Base-by-base conservation (phyloP, 108 stramenopile genomes). In the Pseudonitzschia multistriata region DNA sequence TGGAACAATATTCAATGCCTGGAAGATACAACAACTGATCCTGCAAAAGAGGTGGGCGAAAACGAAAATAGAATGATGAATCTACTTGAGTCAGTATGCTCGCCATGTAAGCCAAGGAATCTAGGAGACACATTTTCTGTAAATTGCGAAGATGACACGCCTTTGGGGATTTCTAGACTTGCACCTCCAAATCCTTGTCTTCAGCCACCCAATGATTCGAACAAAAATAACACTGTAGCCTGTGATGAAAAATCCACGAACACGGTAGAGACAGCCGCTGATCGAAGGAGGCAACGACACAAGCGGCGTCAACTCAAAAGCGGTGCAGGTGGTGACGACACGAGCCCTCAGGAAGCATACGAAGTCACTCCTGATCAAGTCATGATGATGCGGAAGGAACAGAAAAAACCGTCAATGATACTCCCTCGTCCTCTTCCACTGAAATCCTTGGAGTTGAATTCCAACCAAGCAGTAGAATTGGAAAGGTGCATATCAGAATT, bases 401-500 rank as follows among this genome's bases (percentile, higher is more conserved):
- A 61, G 8, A 47, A 64, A 35, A 24, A 27, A 10, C 30, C 35
- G 28, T 45, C 55, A 3, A 49, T 15, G 19, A 28, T 49, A 13
- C 27, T 33, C 21, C 24, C 34, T 34, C 42, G 52, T 11, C 17
- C 62, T 2, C 39, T 62, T 15, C 82, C 82, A 3, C 21, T 83
- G n/a, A 67, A 78, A 42, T 55, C 74, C 13, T 55, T 83, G 17
- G 67, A 68, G 31, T 52, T 83, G 36, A 70, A 71, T 24, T 10
- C 48, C 22, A 47, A 65, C 3, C 53, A 72, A 56, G 56, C 70
- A 0, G 55, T 68, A 5, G 82, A 81, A 22, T 55, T 92, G 28
- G 81, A 80, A 57, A 73, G 87, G 25, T 74, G 83, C 34, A 83
- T 93, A 24, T 84, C 82, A 1, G 92, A 93, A 71, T 78, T 93